A percentile compares a stretch with the other conserved stretches of the same genome.
Conservation (phyloP, 345 rosid genomes). For the Eucalyptus lansdowneana region DNA sequence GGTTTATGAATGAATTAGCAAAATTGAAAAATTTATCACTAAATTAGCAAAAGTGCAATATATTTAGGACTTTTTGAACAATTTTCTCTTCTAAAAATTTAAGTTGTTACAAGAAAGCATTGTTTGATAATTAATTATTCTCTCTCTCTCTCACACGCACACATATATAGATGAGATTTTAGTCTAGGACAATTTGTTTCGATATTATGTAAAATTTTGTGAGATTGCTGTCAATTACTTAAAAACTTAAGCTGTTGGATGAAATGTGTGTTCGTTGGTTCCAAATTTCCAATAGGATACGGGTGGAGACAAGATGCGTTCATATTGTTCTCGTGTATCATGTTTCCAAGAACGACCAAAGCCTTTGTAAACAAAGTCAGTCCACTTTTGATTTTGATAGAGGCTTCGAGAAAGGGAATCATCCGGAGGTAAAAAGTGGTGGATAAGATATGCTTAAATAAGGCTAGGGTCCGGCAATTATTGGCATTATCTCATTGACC, state of each 20-base stretch:
- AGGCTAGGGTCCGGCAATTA: not conserved
- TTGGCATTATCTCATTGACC: not conserved
- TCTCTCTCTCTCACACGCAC: not conserved
- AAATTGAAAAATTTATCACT: no score
- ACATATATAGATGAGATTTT: not conserved
- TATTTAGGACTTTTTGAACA: no score
- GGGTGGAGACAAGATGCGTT: not conserved
- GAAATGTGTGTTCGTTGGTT: not conserved
- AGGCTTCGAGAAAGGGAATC: not conserved
- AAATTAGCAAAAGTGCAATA: accelerated
- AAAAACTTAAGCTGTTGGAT: not conserved
- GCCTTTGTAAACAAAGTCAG: not conserved
- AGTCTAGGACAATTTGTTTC: accelerated
- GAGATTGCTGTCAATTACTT: accelerated
- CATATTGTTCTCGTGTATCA: not conserved
- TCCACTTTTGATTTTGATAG: not conserved
- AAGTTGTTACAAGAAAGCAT: not conserved
- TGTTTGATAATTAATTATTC: not conserved
- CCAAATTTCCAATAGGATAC: not conserved
- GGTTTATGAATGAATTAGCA: accelerated
- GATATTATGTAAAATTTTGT: not conserved
- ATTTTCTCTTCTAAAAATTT: no score
- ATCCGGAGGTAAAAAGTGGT: not conserved
- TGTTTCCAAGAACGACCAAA: not conserved
- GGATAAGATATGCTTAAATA: not conserved